Percentiles rank a stretch among this genome's conserved stretches.
phyloP scores from a whole-genome alignment of 2,329 filamentous ascomycete species.

The Claviceps fusiformis region DNA sequence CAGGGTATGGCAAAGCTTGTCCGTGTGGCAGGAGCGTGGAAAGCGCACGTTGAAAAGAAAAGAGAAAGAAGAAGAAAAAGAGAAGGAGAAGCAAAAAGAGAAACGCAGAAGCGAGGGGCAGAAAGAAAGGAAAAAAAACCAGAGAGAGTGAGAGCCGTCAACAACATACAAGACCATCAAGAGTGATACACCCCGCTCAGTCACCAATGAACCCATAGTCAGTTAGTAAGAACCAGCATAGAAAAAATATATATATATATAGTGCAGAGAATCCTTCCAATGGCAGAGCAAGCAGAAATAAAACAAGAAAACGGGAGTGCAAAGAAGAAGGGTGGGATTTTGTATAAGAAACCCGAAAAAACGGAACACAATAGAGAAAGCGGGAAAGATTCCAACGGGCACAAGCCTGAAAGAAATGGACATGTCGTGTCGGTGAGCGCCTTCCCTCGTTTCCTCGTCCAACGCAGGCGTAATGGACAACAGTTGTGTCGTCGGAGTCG shows the following conservation, averaged over 20 bases:
- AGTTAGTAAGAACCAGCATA: constrained; percentile 16
- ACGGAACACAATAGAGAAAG: constrained; percentile 5
- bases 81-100: background rate
- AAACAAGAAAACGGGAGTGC: constrained; percentile 6
- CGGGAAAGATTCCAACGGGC: constrained; percentile 6
- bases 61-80: background rate
- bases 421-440: constrained; percentile 22
- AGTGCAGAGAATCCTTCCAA: constrained; percentile 21
- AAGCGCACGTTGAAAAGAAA: constrained; percentile 8
- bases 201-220: constrained; percentile 17
- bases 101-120: no score
- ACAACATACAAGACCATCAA: constrained; percentile 19
- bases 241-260: constrained; percentile 18
- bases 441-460: constrained; percentile 13
- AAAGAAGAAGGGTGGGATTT: constrained; percentile 3
- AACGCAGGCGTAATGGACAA: constrained; percentile 10
- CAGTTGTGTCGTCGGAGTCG: constrained; percentile 9
- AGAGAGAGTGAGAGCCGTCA: constrained; percentile 11
- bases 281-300: constrained; percentile 7
- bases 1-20: constrained; percentile 1
- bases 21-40: constrained; percentile 8
- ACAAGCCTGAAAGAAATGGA: constrained; percentile 14
- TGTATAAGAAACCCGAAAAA: background rate
- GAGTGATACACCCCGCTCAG: constrained; percentile 24
- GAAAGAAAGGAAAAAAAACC: background rate